phyloP scores from a whole-genome alignment of 2,329 filamentous ascomycete genomes.

The Stachybotrys chartarum region DNA sequence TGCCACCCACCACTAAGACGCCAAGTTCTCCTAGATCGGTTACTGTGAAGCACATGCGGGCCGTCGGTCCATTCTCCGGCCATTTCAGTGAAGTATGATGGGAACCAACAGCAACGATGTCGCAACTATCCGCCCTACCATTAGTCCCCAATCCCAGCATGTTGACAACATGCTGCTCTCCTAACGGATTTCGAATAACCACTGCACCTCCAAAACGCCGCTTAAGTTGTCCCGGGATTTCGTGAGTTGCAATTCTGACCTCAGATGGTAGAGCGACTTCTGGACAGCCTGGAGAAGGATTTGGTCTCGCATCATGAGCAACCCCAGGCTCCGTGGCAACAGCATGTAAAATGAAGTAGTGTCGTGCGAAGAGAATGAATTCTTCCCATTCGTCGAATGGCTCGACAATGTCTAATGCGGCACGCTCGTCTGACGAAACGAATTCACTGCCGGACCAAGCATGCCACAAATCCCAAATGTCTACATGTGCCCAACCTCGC shows the following conservation, averaged over 20 bases:
- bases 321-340: constrained; percentile 6
- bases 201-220: constrained; percentile 56
- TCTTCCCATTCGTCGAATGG: constrained; percentile 97
- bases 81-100: constrained; percentile 14
- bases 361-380: constrained; percentile 74
- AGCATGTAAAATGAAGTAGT: constrained; percentile 75
- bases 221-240: constrained; percentile 17
- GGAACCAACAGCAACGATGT: constrained; percentile 33
- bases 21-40: constrained; percentile 54
- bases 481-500: constrained; percentile 60
- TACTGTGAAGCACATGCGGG: constrained; percentile 68
- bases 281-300: not conserved
- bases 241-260: constrained; percentile 6
- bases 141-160: constrained; percentile 37
- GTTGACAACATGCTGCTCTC: constrained; percentile 36
- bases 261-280: not conserved
- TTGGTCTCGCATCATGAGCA: not conserved
- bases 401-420: constrained; percentile 61
- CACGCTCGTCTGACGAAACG: constrained; percentile 52
- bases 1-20: constrained; percentile 66
- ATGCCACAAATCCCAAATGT: constrained; percentile 69
- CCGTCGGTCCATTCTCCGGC: constrained; percentile 19
- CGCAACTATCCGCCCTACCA: constrained; percentile 39
- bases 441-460: constrained; percentile 69
- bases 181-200: constrained; percentile 26